Conservation (phyloP, 75 land plant species). For the Cupressus sempervirens region DNA sequence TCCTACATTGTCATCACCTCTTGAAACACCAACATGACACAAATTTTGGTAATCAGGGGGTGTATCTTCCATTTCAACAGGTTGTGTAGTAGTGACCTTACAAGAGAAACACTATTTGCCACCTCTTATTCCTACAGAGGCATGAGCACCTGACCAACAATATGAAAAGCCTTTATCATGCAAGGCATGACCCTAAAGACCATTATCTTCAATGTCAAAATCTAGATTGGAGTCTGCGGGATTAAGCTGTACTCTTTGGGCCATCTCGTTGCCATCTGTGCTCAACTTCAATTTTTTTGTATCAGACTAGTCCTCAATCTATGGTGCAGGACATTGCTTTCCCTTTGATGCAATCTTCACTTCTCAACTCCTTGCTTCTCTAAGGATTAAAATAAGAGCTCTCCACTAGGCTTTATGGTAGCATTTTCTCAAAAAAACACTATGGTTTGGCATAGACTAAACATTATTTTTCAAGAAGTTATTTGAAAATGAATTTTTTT, state of each 20-base stretch:
- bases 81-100: conserved; percentile 32
- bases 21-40: conserved; percentile 50
- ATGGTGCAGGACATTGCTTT: neutral
- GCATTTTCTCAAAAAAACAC: neutral
- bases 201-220: conserved; percentile 33
- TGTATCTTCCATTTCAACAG: conserved; percentile 44
- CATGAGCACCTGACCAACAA: conserved; percentile 64
- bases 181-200: conserved; percentile 44
- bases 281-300: neutral
- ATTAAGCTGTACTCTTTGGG: conserved; percentile 7
- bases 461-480: too few species aligned
- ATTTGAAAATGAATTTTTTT: too few species aligned
- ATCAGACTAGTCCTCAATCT: neutral
- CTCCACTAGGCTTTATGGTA: neutral
- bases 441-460: neutral
- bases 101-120: conserved; percentile 56
- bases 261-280: neutral
- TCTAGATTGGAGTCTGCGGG: conserved; percentile 27
- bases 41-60: conserved; percentile 39
- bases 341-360: neutral
- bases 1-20: conserved; percentile 47
- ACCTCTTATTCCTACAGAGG: conserved; percentile 38
- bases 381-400: too few species aligned
- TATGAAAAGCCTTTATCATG: conserved; percentile 47
- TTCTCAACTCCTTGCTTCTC: neutral